Base-by-base conservation (phyloP, 441 rosid species). In the Rhodomyrtus psidioides region DNA sequence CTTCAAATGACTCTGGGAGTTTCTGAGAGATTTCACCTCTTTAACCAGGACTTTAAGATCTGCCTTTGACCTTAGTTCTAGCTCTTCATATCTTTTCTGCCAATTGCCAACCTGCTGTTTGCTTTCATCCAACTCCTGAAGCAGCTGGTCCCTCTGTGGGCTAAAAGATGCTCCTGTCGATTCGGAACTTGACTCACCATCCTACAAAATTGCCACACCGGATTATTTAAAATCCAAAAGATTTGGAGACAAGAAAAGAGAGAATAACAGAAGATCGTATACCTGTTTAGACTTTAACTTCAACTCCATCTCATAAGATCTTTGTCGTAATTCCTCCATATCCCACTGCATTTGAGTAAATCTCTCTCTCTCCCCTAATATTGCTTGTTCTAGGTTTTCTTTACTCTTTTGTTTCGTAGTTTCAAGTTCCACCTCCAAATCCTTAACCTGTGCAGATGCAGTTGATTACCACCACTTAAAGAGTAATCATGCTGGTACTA, bases 1-100 rank as follows among this genome's bases (percentile, higher is more conserved):
- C 85, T 49, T 83, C 79, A 86, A 83, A 74, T 57, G 59, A 55
- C 51, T 83, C 30, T 86, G 86, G 83, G 86, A 30, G 60, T n/a
- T 83, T 55, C 88, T 83, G 82, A 86, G 88, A 49, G 88, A 74
- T 84, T 86, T 86, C 55, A 86, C 88, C 85, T 86, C 88, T 86
- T 86, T 86, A 84, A 86, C 88, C 55, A 86, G 58, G 83, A 86
- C 88, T 83, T 84, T 86, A 57, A 86, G 82, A 83, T 86, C 88
- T 16, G 88, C 88, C 84, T 86, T 86, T 26, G 88, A 86, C 27
- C 88, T 84, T 74, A 44, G 83, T 84, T 86, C 88, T 83, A 86
- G 83, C 59, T 86, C 88, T 76, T 83, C 86, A n/a, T 75, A 86
- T 44, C 81, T 55, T 56, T 58, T 86, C 88, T 86, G 88, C 59